phyloP scores from a whole-genome alignment of 495 filamentous ascomycete genomes.

The Elasticomyces elasticus region DNA sequence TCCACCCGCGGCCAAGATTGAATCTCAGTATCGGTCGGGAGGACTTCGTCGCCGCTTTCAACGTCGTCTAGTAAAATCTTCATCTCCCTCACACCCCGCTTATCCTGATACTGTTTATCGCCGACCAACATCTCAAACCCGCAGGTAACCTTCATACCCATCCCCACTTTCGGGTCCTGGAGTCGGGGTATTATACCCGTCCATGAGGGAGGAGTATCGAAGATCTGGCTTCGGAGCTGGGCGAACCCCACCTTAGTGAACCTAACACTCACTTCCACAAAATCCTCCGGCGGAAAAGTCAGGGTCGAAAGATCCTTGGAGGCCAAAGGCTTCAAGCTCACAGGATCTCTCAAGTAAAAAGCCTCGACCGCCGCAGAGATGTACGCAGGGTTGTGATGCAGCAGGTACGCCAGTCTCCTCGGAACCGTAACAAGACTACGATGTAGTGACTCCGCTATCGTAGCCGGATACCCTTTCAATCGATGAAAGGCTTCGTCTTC shows the following conservation, averaged over 20 bases:
- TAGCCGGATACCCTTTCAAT: constrained; percentile 66
- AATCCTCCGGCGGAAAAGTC: constrained; percentile 62
- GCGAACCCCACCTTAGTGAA: constrained; percentile 88
- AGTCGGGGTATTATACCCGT: constrained; percentile 30
- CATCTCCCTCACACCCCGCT: constrained; percentile 58
- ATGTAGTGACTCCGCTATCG: constrained; percentile 62
- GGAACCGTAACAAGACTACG: constrained; percentile 62
- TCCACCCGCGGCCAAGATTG: constrained; percentile 52
- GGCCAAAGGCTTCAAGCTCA: constrained; percentile 59
- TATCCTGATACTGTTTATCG: constrained; percentile 55
- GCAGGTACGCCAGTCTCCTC: constrained; percentile 68
- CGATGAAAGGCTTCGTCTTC: constrained; percentile 88
- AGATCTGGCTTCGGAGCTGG: constrained; percentile 85
- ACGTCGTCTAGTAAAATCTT: constrained; percentile 65
- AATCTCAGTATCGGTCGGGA: constrained; percentile 70
- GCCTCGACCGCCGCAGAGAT: constrained; percentile 79
- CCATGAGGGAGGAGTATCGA: constrained; percentile 59
- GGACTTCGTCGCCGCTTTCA: constrained; percentile 43
- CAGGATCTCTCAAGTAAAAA: constrained; percentile 86
- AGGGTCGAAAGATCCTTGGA: constrained; percentile 38
- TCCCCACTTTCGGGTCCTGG: constrained; percentile 42
- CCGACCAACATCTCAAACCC: constrained; percentile 83
- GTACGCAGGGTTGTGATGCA: constrained; percentile 59
- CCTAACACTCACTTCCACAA: constrained; percentile 63
- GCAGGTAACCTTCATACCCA: constrained; percentile 81